Base-by-base conservation (phyloP, 2,329 filamentous ascomycete species). In the Penicillium frequentans region DNA sequence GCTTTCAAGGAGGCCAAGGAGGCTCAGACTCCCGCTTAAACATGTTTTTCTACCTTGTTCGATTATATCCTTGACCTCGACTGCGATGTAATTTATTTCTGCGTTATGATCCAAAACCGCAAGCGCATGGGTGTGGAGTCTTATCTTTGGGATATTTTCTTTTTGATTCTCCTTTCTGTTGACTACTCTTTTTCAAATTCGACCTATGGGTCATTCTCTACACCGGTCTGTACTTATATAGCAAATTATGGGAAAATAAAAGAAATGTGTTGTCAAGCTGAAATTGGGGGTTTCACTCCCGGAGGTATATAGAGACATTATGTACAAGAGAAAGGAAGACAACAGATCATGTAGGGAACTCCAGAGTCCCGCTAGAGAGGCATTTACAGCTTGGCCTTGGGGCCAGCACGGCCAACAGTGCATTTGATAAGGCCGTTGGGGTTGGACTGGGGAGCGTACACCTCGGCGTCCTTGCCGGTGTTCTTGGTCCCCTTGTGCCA, bases 401-500 rank as follows among this genome's bases (percentile, higher is more conserved):
- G 60, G 48, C 63, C 63, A 29, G 66, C 63, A 33, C 77, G 73
- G 31, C 67, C 71, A 49, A 99, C 92, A 56, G 91, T 92, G 79
- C 93, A 96, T 74, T 96, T 90, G 77, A 99, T 99, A 59, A 99
- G 84, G 27, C 95, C 95, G 72, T 98, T 99, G 55, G 95, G 95
- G 63, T 90, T 87, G 11, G 90, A 90, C 76, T 98, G 95, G 3
- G 95, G 95, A 27, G 90, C 93, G 69, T 95, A 97, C 21, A 99
- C 93, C 73, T 97, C 93, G 52, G 95, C 95, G 69, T 99, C 90
- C 76, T 91, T 90, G 76, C 95, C 95, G 0, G 91, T 96, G 79
- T 99, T 99, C 82, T 96, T 91, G 65, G 93, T 75, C 29, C 88
- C 92, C 76, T 98, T 96, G 83, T 96, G 91, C 95, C 95, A 99